These are phyloP conservation scores for Fusarium illudens DNA, from an alignment of 2,329 filamentous ascomycete genomes.

Conservation along the genomic window DNA sequence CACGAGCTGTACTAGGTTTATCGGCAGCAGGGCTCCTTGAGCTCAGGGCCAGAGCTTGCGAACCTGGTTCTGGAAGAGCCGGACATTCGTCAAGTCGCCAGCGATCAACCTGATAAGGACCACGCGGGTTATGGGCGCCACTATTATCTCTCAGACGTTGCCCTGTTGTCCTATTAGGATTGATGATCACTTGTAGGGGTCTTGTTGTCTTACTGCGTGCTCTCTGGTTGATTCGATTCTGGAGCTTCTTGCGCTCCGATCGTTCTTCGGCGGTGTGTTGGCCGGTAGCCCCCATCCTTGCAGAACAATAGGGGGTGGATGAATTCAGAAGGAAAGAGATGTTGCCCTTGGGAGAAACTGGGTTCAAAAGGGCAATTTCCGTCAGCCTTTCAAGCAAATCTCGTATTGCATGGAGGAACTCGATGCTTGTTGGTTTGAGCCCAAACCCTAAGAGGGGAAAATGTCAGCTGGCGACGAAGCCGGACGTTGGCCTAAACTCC, in stretches of 20 bases:
- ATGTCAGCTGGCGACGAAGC: conserved; percentile 19
- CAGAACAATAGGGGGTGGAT: background rate
- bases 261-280: background rate
- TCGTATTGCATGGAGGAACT: background rate
- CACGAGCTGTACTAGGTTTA: rapidly evolving
- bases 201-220: conserved; percentile 15
- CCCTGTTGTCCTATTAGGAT: background rate
- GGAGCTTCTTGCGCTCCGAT: conserved; percentile 12
- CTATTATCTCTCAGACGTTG: conserved; percentile 4
- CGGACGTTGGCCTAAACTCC: background rate
- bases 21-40: background rate
- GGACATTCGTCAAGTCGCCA: conserved; percentile 10
- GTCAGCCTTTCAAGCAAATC: background rate
- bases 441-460: conserved; percentile 12
- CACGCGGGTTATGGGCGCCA: background rate
- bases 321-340: background rate
- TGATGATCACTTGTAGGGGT: background rate
- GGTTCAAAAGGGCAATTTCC: background rate
- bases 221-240: conserved; percentile 31
- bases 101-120: conserved; percentile 16
- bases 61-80: background rate
- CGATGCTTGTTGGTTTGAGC: background rate
- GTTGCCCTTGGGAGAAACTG: background rate
- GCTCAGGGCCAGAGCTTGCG: background rate
- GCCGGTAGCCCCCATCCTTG: background rate